Conservation (phyloP, 164 flowering plant genomes). For the Dillenia turbinata region DNA sequence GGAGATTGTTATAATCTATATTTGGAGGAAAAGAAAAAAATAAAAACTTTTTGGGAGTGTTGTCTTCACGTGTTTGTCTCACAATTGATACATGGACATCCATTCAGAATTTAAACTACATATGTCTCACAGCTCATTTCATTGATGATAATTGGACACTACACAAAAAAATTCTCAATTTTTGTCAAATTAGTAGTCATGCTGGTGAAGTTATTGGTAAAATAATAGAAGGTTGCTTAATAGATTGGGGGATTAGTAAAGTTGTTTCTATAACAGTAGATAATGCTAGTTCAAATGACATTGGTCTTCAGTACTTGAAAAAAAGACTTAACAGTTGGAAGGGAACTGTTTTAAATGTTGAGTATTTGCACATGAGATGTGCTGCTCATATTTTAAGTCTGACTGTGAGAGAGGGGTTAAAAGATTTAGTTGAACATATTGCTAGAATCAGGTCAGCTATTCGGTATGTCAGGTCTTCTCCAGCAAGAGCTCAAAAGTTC, state of each 20-base stretch:
- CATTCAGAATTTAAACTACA: no score
- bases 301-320: slow-evolving; percentile 1
- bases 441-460: neutral
- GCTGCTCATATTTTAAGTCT: slow-evolving; percentile 9
- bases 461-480: slow-evolving; percentile 8
- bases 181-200: slow-evolving; percentile 6
- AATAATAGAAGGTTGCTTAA: neutral
- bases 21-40: no score
- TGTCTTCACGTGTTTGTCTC: neutral
- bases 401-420: slow-evolving; percentile 6
- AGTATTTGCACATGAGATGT: slow-evolving; percentile 12
- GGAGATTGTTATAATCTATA: no score
- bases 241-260: slow-evolving; percentile 4
- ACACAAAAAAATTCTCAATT: slow-evolving; percentile 7
- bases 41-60: no score
- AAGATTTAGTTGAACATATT: neutral
- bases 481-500: neutral
- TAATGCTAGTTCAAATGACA: slow-evolving; percentile 9
- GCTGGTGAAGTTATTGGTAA: neutral
- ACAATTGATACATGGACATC: slow-evolving; percentile 3
- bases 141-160: slow-evolving; percentile 4
- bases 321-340: neutral
- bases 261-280: slow-evolving; percentile 3
- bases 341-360: neutral
- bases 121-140: no score